Evolutionary conservation across 1,139 yeast genomes (phyloP).

Genomic region (Geotrichum bryndzae): DNA sequence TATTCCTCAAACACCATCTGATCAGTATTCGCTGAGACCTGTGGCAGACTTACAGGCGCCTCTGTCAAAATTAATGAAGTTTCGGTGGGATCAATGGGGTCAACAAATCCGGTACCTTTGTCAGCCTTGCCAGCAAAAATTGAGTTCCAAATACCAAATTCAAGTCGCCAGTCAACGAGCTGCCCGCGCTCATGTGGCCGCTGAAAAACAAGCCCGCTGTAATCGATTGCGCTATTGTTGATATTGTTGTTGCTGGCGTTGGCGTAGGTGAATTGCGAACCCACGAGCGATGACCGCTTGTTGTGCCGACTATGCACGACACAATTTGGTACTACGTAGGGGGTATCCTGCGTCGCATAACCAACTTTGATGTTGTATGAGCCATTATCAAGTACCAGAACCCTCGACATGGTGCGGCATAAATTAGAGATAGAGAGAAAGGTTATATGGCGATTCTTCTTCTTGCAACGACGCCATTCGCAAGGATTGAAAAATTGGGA

Average conservation of each 20-base stretch:
- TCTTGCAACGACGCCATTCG: neutral
- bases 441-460: neutral
- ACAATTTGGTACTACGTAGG: constrained; percentile 59
- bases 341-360: constrained; percentile 37
- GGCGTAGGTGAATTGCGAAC: constrained; percentile 51
- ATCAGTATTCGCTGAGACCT: constrained; percentile 77
- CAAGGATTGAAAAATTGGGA: neutral
- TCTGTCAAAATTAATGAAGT: constrained; percentile 62
- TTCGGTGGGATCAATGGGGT: constrained; percentile 42
- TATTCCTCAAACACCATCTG: constrained; percentile 93
- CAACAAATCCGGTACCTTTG: constrained; percentile 30
- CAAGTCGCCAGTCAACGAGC: constrained; percentile 84
- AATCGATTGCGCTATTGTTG: constrained; percentile 47
- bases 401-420: constrained; percentile 20
- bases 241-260: constrained; percentile 36
- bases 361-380: constrained; percentile 81
- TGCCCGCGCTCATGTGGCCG: constrained; percentile 86
- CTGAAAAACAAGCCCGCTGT: constrained; percentile 65
- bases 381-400: constrained; percentile 74
- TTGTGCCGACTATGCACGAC: constrained; percentile 64
- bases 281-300: constrained; percentile 58
- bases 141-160: constrained; percentile 91
- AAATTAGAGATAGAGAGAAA: neutral
- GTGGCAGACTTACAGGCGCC: constrained; percentile 77
- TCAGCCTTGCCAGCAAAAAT: constrained; percentile 30